Percentiles rank a stretch among this genome's conserved stretches.
phyloP scores from a whole-genome alignment of 306 rosid genomes.

The Corylus heterophylla region DNA sequence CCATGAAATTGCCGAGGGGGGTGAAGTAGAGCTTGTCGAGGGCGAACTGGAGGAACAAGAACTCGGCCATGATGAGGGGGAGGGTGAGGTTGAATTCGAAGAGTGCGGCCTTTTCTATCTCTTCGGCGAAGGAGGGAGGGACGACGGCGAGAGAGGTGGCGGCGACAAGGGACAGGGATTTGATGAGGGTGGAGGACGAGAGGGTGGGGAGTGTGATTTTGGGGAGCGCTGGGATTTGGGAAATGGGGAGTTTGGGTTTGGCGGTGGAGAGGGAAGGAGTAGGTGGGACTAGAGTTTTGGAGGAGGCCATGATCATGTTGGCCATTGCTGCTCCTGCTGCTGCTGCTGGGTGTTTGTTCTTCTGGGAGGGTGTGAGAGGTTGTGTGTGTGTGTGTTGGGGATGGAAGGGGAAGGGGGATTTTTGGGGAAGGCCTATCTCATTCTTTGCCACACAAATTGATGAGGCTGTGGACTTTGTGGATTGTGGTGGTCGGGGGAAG shows the following conservation, averaged over 20 bases:
- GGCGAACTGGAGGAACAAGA: constrained; percentile 77
- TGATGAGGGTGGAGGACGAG: constrained; percentile 48
- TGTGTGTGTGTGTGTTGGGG: background rate
- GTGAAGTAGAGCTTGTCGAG: constrained; percentile 78
- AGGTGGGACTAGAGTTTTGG: constrained; percentile 45
- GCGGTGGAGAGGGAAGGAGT: constrained; percentile 36
- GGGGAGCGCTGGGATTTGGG: constrained; percentile 56
- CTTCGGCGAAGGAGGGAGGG: constrained; percentile 62
- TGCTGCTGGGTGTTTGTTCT: background rate
- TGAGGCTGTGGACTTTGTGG: constrained; percentile 19
- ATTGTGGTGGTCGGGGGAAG: background rate
- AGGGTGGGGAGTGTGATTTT: constrained; percentile 38
- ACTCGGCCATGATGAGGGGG: constrained; percentile 70
- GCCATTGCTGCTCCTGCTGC: constrained; percentile 47
- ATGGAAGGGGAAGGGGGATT: constrained; percentile 7
- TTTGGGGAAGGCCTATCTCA: constrained; percentile 38
- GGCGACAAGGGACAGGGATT: constrained; percentile 56
- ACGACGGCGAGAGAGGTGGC: constrained; percentile 53
- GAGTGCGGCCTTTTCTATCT: constrained; percentile 82
- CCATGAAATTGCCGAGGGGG: constrained; percentile 91
- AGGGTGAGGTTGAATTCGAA: constrained; percentile 91
- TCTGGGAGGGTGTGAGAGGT: background rate
- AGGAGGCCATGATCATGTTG: constrained; percentile 79
- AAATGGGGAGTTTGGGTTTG: constrained; percentile 41
- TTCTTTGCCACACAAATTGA: constrained; percentile 70